Conservation (phyloP, 495 filamentous ascomycete species). For the Tuber magnatum region DNA sequence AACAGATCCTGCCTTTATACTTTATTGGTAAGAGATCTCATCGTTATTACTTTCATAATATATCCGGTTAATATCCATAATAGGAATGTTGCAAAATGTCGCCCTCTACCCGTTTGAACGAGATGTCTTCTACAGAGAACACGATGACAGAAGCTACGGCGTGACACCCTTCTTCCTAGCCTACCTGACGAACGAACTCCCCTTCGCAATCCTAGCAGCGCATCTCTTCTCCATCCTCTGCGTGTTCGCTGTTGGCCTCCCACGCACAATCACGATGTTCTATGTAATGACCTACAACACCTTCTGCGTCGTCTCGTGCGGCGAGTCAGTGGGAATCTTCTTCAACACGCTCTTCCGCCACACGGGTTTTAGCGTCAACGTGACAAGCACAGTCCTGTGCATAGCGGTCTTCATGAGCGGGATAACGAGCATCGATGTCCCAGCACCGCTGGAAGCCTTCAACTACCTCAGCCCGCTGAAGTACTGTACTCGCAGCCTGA, state of each 20-base stretch:
- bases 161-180: conserved; percentile 60
- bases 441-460: conserved; percentile 56
- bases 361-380: conserved; percentile 65
- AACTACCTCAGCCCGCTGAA: conserved; percentile 66
- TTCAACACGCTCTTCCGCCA: conserved; percentile 70
- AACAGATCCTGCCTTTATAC: conserved; percentile 63
- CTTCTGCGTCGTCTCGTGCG: conserved; percentile 65
- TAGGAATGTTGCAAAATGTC: conserved; percentile 72
- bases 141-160: conserved; percentile 60
- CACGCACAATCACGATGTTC: conserved; percentile 54
- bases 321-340: conserved; percentile 69
- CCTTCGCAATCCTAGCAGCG: conserved; percentile 58
- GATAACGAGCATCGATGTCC: conserved; percentile 60
- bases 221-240: conserved; percentile 58
- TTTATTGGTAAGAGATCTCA: conserved; percentile 43
- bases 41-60: background rate
- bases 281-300: conserved; percentile 60
- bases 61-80: conserved; percentile 29
- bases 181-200: conserved; percentile 60
- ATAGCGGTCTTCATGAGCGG: conserved; percentile 62
- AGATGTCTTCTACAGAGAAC: conserved; percentile 64
- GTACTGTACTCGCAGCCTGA: conserved; percentile 58
- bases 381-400: conserved; percentile 57
- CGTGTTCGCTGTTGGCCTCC: conserved; percentile 56
- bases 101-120: conserved; percentile 63